phyloP scores from a whole-genome alignment of 768 basidiomycete species.

The Pleurotus tuber-regium region DNA sequence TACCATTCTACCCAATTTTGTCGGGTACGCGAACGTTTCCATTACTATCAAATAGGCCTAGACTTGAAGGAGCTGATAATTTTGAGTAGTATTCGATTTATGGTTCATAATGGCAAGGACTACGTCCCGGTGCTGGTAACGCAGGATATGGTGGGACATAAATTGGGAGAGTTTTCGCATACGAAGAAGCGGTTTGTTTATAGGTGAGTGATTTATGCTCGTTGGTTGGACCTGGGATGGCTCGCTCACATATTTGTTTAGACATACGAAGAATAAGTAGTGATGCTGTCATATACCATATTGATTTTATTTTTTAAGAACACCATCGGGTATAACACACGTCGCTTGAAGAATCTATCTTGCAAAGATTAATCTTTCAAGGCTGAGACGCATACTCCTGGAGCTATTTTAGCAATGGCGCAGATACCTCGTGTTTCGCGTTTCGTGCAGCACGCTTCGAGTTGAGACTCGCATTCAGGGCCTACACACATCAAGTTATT shows the following conservation, averaged over 20 bases:
- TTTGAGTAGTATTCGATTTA: conserved; percentile 67
- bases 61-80: not conserved
- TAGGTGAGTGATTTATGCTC: conserved; percentile 54
- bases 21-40: conserved; percentile 70
- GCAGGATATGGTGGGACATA: conserved; percentile 99
- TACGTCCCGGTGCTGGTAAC: conserved; percentile 84
- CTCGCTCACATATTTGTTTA: too few relatives aligned
- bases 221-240: not conserved
- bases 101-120: conserved; percentile 93
- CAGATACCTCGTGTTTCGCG: too few relatives aligned
- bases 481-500: too few relatives aligned
- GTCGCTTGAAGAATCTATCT: too few relatives aligned
- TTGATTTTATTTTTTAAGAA: too few relatives aligned
- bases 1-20: conserved; percentile 93
- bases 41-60: too few relatives aligned
- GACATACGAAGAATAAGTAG: conserved; percentile 10
- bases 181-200: conserved; percentile 87
- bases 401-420: too few relatives aligned
- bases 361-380: too few relatives aligned
- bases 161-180: conserved; percentile 91
- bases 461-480: too few relatives aligned
- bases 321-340: too few relatives aligned
- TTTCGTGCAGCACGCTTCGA: too few relatives aligned
- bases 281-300: not conserved
- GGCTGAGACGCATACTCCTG: too few relatives aligned